Evolutionary conservation across 139 green algal species (phyloP), one percentile per base, ranked within the genome.

Genomic region (Ettlia oleoabundans): DNA sequence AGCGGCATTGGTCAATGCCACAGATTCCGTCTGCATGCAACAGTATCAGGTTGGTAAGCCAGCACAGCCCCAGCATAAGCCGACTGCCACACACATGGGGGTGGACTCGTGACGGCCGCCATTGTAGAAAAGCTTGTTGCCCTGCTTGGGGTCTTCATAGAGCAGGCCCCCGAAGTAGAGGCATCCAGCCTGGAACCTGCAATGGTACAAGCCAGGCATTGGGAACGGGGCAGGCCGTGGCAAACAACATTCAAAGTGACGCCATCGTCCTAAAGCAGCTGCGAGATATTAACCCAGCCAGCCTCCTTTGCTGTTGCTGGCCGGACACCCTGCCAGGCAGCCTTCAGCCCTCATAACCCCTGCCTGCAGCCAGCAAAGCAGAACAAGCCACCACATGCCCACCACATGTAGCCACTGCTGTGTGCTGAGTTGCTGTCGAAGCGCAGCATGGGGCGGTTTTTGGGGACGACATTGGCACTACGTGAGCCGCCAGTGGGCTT

Each of bases 391-490:
- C 2, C 66, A 1, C 38, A 55, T 2, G 33, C 71, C 7, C 73
- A 80, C 73, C 73, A 80, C 73, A 80, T 80, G 53, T 80, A 80
- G 53, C 73, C 73, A 37, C 73, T 80, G 58, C 75, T 88, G 84
- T 93, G 89, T 3, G 84, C 89, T 2, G 83, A 91, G 86, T 93
- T 93, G 51, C 83, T 81, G 33, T 84, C 77, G 42, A 93, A 90
- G 26, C 63, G 77, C 68, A 69, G 72, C 58, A 92, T 65, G 42
- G 89, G 89, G 24, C 89, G 86, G 30, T 64, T 61, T 37, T 52
- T n/a, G 21, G 80, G 80, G 35, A 79, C 68, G 3, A 84, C 43
- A 18, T 63, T 37, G 28, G 32, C 28, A 19, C 28, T 4, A 4
- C 80, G 67, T 1, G 38, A 73, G 21, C 33, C 15, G 63, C 88